A percentile compares a stretch with the other conserved stretches of the same genome.
These are phyloP conservation scores for Pseudomassariella vexata DNA, from an alignment of 2,329 filamentous ascomycete species.

Conservation along the genomic window DNA sequence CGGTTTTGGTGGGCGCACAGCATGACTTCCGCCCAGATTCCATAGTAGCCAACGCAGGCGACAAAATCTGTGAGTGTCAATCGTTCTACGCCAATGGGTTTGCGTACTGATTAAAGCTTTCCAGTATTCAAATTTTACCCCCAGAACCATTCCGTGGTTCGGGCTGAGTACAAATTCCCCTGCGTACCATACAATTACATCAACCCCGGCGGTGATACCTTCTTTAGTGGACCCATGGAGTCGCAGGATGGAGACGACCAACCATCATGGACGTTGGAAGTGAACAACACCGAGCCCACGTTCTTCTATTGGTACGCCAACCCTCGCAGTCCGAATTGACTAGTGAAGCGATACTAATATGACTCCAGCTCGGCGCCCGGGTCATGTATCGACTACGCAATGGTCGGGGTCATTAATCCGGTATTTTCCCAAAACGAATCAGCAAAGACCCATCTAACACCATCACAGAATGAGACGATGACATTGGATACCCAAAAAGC, in stretches of 20 bases:
- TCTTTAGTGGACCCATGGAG: constrained; percentile 2
- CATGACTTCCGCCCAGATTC: constrained; percentile 3
- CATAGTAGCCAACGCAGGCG: neutral
- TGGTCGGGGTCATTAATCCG: constrained; percentile 74
- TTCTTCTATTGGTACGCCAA: constrained; percentile 6
- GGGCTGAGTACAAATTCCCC: constrained; percentile 1
- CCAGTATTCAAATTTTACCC: constrained; percentile 2
- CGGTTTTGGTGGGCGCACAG: constrained; percentile 1
- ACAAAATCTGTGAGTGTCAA: neutral
- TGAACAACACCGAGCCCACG: constrained; percentile 2
- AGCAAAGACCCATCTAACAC: constrained; percentile 8
- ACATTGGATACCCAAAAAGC: constrained; percentile 42
- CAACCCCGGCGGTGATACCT: constrained; percentile 1
- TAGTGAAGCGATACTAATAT: no score
- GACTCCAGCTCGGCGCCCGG: constrained; percentile 49
- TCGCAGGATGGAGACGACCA: neutral
- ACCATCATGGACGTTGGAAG: constrained; percentile 1
- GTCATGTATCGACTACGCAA: constrained; percentile 59
- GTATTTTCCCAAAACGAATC: no score
- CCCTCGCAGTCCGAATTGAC: no score
- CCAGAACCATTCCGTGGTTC: constrained; percentile 3
- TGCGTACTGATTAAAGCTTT: no score
- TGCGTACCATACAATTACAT: constrained; percentile 5
- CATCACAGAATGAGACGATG: constrained; percentile 35
- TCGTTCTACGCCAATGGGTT: no score